Evolutionary conservation across 1,284 basidiomycete genomes (phyloP), one percentile per base, ranked within the genome.

Genomic region (Fomitopsis palustris): DNA sequence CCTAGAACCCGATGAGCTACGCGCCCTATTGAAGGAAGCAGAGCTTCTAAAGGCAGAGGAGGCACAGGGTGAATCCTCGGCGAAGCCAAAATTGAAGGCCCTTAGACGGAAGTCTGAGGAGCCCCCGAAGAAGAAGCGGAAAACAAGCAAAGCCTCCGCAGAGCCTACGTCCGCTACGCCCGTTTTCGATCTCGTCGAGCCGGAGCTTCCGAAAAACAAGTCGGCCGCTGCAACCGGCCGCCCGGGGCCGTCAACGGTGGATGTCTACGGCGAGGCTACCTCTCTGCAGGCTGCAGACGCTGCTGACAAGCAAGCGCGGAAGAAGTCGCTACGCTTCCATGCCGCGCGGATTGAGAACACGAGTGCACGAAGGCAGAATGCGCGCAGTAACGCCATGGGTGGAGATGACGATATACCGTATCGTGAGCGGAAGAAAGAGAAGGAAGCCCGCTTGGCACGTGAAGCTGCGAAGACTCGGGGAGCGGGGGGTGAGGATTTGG

Each of bases 391-490:
- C 71, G 79, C 82, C 66, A 77, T 82, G 38, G 88, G 90, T 51
- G 92, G 92, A 25, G 95, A 98, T 72, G 95, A 96, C 68, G 96
- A 98, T 70, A 79, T 95, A 57, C 93, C 93, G 23, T 92, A 93
- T 68, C 81, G 81, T 42, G 88, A 90, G 64, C 78, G 87, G 45
- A 79, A 77, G 74, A 86, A 81, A 71, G 81, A 83, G 63, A 79
- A 81, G 70, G 84, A 87, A 59, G 74, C 75, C 42, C 77, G 81
- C 59, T 68, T 80, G 51, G 78, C 75, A 59, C 79, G 79, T 68
- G 83, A 85, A 68, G 77, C 78, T 33, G 77, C 73, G 62, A 81
- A 76, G 65, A 72, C 72, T 58, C 74, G 74, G 59, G 82, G 78
- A 51, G 75, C 75, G 67, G 84, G 77, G 31, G 90, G 86, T 1